Base-by-base conservation (phyloP, 768 basidiomycete species). In the Pulveroboletus sp. region DNA sequence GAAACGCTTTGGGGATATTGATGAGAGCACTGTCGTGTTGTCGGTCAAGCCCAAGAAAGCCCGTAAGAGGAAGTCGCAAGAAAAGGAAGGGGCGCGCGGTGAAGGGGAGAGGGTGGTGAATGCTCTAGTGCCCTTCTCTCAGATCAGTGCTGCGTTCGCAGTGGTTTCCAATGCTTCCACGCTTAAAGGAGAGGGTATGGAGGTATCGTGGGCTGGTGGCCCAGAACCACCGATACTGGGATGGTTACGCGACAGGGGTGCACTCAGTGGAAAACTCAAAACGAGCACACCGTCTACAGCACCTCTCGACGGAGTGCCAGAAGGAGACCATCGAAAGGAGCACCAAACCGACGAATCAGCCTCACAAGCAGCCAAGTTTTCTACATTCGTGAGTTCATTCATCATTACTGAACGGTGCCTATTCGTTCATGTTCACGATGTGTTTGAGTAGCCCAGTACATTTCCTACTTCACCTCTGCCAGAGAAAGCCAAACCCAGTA, bases 71-170 rank as follows among this genome's bases (percentile, higher is more conserved):
- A 80, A 82, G 53, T 65, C 73, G 8, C 33, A 39, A 17, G 54
- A 38, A n/a, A 53, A 53, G 4, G 28, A 75, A 21, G 71, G 73
- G 15, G 73, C 76, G n/a, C 76, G 79, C 33, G 38, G 42, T 1
- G 49, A 57, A 17, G 59, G 54, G 13, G 55, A 57, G 5, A 90
- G 84, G 55, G 74, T 74, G 36, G 85, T 78, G 1, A 88, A 76
- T 6, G 89, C 90, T 0, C 73, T 88, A 5, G 79, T 90, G 0
- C 83, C 86, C 6, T 92, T 91, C 65, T 78, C 80, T 51, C 84
- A 83, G 56, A 83, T 91, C 39, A 77, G 82, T 1, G 79, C 85
- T 37, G 89, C 90, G 3, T 88, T 89, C 60, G 84, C 81, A 3
- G 86, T 81, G 3, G 83, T 91, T 1, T 82, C 82, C 56, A 68